Evolutionary conservation across 768 basidiomycete genomes (phyloP), one percentile per base, ranked within the genome.

Genomic region (Pleurotus platypus): DNA sequence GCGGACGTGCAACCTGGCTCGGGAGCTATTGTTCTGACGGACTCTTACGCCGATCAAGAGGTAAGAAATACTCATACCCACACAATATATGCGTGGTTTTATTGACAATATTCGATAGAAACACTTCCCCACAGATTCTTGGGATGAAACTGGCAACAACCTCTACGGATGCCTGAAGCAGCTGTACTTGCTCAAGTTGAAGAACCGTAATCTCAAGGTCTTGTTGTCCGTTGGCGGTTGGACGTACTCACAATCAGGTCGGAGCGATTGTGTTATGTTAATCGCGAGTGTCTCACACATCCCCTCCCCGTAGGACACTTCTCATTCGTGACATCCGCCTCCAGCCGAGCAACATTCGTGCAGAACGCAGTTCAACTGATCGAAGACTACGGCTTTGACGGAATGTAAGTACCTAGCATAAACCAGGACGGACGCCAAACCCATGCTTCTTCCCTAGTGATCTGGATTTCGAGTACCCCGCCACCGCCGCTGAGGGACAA

Each of bases 81-180:
- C 12, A 12, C 15, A n/a, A 15, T 35, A 15, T 5, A 39, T 40
- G 18, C 58, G 13, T 43, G 56, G 46, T 56, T 20, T 61, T 37
- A 60, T n/a, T 30, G 35, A 11, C 50, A 1, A 5, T 51, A 39
- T 24, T 24, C 15, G 45, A 5, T 61, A 89, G 86, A 87, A 87
- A 82, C 86, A 83, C 61, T 89, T 78, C 72, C 74, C 86, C 0
- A 78, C 79, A 2, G 90, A 92, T 64, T 83, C 83, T 9, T 91
- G 88, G 90, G 73, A 75, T 62, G 89, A 91, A 16, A 59, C 74
- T 1, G 91, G 90, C 16, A 90, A 84, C 67, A 92, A 92, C 63
- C 71, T 92, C 4, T 94, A 91, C 60, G 90, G 90, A 0, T 86
- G 84, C 67, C 70, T 94, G 64, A 92, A 92, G 72, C 91, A 92